Evolutionary conservation across 2,329 filamentous ascomycete species (phyloP).

Genomic region (Drechslerella coelobrocha): DNA sequence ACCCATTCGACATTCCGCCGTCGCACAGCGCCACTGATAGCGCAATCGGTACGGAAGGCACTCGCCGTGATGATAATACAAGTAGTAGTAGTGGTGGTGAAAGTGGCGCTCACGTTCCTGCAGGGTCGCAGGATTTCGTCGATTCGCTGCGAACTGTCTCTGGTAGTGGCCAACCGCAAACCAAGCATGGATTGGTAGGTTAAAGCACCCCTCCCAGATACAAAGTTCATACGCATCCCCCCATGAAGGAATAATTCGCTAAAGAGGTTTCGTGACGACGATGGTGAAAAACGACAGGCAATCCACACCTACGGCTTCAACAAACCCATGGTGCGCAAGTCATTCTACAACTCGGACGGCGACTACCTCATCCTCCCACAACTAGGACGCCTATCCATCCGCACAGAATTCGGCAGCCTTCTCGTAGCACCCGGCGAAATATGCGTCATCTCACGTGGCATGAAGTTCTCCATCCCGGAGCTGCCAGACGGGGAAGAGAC

Average conservation of each 20-base stretch:
- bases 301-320: constrained; percentile 82
- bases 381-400: constrained; percentile 75
- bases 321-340: constrained; percentile 76
- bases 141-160: constrained; percentile 73
- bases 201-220: not conserved
- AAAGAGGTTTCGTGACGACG: too few relatives aligned
- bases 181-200: constrained; percentile 71
- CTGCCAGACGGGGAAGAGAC: constrained; percentile 35
- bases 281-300: constrained; percentile 60
- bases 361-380: constrained; percentile 79
- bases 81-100: not conserved
- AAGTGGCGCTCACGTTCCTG: constrained; percentile 59
- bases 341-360: constrained; percentile 84
- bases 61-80: too few relatives aligned
- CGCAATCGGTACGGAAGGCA: constrained; percentile 27
- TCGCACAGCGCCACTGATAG: constrained; percentile 37
- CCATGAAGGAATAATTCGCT: not conserved
- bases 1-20: constrained; percentile 72
- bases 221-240: not conserved
- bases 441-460: constrained; percentile 74
- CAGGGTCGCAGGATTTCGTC: constrained; percentile 67
- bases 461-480: constrained; percentile 72
- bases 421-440: constrained; percentile 81
- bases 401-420: constrained; percentile 74
- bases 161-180: constrained; percentile 77